phyloP scores from a whole-genome alignment of 805 yeast species.

The Komagataella mondaviorum region DNA sequence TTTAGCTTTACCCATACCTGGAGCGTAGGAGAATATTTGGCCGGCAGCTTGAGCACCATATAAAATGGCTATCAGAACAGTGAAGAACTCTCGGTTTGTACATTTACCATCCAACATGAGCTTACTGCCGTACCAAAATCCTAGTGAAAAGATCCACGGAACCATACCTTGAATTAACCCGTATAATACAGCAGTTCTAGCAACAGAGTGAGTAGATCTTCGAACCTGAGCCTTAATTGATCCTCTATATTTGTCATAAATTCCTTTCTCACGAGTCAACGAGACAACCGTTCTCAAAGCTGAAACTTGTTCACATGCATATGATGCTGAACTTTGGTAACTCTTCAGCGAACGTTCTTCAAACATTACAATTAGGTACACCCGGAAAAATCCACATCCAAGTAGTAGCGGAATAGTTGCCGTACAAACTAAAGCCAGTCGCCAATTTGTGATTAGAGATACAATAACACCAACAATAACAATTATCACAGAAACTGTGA shows the following conservation, averaged over 20 bases:
- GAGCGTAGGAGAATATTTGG: not conserved
- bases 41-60: not conserved
- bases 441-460: slow-evolving; percentile 79
- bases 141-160: not conserved
- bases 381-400: slow-evolving; percentile 5
- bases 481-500: slow-evolving; percentile 41
- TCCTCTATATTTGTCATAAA: not conserved
- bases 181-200: not conserved
- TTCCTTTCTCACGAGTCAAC: not conserved
- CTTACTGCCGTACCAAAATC: not conserved
- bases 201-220: not conserved
- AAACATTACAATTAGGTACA: not conserved
- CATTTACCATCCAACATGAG: not conserved
- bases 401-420: slow-evolving; percentile 59
- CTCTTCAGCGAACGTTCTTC: not conserved
- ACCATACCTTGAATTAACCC: not conserved
- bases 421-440: slow-evolving; percentile 68
- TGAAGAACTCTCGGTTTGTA: not conserved
- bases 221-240: not conserved
- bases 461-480: slow-evolving; percentile 48
- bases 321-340: not conserved
- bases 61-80: not conserved
- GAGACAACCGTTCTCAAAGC: not conserved
- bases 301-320: not conserved
- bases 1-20: not conserved